A percentile compares a stretch with the other conserved stretches of the same genome.
These are phyloP conservation scores for Podospora bellae-mahoneyi DNA, from an alignment of 495 filamentous ascomycete species.

Conservation along the genomic window DNA sequence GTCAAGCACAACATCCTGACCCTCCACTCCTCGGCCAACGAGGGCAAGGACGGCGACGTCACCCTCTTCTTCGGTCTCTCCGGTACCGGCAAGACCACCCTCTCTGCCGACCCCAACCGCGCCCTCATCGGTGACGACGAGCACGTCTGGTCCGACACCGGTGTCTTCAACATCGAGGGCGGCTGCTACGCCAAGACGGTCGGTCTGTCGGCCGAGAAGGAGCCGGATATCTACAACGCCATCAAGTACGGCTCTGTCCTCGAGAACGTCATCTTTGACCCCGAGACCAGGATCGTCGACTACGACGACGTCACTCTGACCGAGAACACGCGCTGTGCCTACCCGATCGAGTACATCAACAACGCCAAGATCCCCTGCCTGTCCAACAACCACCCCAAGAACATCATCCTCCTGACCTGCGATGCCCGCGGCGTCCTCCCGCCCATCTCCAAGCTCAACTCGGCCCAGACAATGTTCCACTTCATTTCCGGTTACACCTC, in stretches of 20 bases:
- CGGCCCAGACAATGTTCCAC: slow-evolving; percentile 99
- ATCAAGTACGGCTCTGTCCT: slow-evolving; percentile 96
- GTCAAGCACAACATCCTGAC: slow-evolving; percentile 99
- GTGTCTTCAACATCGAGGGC: slow-evolving; percentile 99
- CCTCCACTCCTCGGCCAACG: slow-evolving; percentile 95
- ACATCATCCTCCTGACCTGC: slow-evolving; percentile 97
- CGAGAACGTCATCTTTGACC: slow-evolving; percentile 98
- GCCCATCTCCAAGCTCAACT: slow-evolving; percentile 94
- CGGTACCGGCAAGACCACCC: slow-evolving; percentile 96
- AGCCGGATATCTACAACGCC: slow-evolving; percentile 96
- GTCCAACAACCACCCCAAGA: slow-evolving; percentile 80
- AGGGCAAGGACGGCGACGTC: slow-evolving; percentile 85
- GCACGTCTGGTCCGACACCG: slow-evolving; percentile 97
- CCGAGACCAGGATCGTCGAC: slow-evolving; percentile 80
- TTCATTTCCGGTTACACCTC: slow-evolving; percentile 99
- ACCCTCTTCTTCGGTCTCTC: slow-evolving; percentile 99
- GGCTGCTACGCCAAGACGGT: slow-evolving; percentile 99
- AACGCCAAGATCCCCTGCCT: slow-evolving; percentile 98
- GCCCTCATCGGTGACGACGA: slow-evolving; percentile 97
- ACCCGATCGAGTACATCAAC: slow-evolving; percentile 97
- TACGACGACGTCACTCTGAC: slow-evolving; percentile 94
- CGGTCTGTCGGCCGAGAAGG: slow-evolving; percentile 95
- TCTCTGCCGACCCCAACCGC: slow-evolving; percentile 95
- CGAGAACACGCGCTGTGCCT: slow-evolving; percentile 97
- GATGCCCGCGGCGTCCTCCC: slow-evolving; percentile 96